These are phyloP conservation scores for Fusarium sp. DNA, from an alignment of 2,329 filamentous ascomycete species.

Conservation along the genomic window DNA sequence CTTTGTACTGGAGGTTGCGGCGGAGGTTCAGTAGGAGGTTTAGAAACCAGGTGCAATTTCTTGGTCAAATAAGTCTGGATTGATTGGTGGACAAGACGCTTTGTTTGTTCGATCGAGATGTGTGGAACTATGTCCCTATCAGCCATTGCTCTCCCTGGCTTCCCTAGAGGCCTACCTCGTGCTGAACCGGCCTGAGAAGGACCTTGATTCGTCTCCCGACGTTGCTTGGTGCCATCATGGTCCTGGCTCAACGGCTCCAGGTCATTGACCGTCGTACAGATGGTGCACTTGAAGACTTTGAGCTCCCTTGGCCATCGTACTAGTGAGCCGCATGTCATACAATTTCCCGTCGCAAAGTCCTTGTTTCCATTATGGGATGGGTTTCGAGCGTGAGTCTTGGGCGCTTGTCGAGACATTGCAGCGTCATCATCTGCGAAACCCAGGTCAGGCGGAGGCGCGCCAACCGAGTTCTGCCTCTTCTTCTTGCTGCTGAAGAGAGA, in stretches of 20 bases:
- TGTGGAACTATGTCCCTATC: slow-evolving; percentile 41
- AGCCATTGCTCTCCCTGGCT: slow-evolving; percentile 7
- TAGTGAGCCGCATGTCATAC: slow-evolving; percentile 85
- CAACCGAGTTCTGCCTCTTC: slow-evolving; percentile 60
- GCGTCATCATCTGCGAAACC: slow-evolving; percentile 47
- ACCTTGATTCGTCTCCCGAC: slow-evolving; percentile 40
- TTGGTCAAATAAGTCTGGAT: slow-evolving; percentile 48
- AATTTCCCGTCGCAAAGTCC: slow-evolving; percentile 76
- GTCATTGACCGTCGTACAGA: slow-evolving; percentile 88
- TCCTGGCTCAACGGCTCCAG: slow-evolving; percentile 54
- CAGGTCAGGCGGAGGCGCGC: slow-evolving; percentile 49
- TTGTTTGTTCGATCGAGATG: slow-evolving; percentile 52
- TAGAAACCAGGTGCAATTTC: slow-evolving; percentile 37
- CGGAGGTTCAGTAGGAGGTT: slow-evolving; percentile 27
- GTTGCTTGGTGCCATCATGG: slow-evolving; percentile 32
- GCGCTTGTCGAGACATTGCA: slow-evolving; percentile 41
- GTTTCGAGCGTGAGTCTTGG: slow-evolving; percentile 43
- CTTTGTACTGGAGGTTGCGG: slow-evolving; percentile 21
- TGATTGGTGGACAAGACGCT: slow-evolving; percentile 49
- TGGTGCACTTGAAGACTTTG: slow-evolving; percentile 81
- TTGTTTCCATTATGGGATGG: slow-evolving; percentile 53
- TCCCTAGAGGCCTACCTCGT: slow-evolving; percentile 28
- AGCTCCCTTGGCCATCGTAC: slow-evolving; percentile 82
- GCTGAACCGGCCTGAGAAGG: slow-evolving; percentile 21
- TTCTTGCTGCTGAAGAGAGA: slow-evolving; percentile 72